These are phyloP conservation scores for Brassica carinata DNA, from an alignment of 345 rosid genomes.

Conservation along the genomic window DNA sequence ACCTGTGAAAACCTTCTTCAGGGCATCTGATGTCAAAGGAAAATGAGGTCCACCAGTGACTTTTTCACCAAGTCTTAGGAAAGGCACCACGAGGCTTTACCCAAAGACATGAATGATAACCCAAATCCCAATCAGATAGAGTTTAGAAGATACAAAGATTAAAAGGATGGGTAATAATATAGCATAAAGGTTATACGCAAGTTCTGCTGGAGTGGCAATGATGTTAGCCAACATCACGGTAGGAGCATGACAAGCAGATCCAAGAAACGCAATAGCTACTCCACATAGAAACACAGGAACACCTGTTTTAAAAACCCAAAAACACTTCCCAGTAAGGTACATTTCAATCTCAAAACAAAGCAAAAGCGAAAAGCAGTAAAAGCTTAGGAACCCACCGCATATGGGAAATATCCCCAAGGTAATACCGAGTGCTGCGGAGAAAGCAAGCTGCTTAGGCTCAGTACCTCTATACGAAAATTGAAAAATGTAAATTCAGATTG, in stretches of 20 bases:
- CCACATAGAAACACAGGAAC: conserved; percentile 91
- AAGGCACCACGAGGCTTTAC: conserved; percentile 83
- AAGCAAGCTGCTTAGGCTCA: conserved; percentile 89
- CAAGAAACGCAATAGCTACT: conserved; percentile 76
- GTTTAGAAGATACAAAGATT: background rate
- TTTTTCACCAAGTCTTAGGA: conserved; percentile 89
- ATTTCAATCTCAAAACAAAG: conserved; percentile 14
- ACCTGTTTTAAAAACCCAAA: conserved; percentile 46
- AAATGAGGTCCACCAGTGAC: conserved; percentile 85
- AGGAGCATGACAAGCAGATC: conserved; percentile 83
- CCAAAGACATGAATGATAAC: conserved; percentile 24
- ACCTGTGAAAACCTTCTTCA: conserved; percentile 87
- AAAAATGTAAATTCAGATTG: conserved; percentile 1
- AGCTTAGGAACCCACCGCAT: conserved; percentile 56
- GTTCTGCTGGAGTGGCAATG: conserved; percentile 78
- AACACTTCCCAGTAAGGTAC: conserved; percentile 5
- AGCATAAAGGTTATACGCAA: conserved; percentile 53
- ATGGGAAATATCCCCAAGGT: conserved; percentile 86
- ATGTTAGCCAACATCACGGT: conserved; percentile 87
- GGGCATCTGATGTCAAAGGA: conserved; percentile 87
- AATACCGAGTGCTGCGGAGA: conserved; percentile 83
- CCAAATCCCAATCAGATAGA: conserved; percentile 10
- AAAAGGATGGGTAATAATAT: background rate
- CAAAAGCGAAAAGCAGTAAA: background rate
- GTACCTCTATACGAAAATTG: conserved; percentile 55